phyloP scores from a whole-genome alignment of 2,329 filamentous ascomycete species.

The Trichoderma oligosporum region DNA sequence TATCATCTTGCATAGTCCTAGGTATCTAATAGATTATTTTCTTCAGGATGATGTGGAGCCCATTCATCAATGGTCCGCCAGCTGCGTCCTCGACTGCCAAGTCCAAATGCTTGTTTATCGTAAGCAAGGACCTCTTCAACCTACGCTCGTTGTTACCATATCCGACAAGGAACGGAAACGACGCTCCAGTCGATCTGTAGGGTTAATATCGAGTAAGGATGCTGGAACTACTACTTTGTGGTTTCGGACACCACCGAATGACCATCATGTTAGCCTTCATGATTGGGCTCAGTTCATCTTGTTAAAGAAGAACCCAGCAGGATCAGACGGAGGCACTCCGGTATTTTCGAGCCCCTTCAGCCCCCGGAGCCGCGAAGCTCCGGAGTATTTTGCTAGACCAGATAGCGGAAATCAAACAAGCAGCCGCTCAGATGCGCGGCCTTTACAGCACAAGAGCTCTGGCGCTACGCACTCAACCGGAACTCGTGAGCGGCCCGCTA shows the following conservation, averaged over 20 bases:
- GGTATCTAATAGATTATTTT: conserved; percentile 17
- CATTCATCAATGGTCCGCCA: conserved; percentile 51
- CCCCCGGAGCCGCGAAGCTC: conserved; percentile 38
- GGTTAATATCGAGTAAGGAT: conserved; percentile 52
- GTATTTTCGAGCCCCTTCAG: conserved; percentile 53
- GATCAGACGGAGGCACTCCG: conserved; percentile 51
- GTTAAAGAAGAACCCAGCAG: conserved; percentile 42
- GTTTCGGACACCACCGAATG: conserved; percentile 54
- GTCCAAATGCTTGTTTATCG: conserved; percentile 58
- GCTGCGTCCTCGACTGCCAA: conserved; percentile 53
- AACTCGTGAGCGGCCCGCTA: conserved; percentile 46
- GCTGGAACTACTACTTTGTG: conserved; percentile 47
- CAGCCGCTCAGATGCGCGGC: conserved; percentile 26
- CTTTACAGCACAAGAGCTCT: conserved; percentile 47
- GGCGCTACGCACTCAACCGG: conserved; percentile 46
- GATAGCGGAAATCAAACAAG: conserved; percentile 41
- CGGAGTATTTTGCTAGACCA: conserved; percentile 43
- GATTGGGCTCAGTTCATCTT: conserved; percentile 58
- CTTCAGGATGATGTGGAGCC: conserved; percentile 50
- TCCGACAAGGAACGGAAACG: conserved; percentile 61
- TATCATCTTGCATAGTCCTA: background rate
- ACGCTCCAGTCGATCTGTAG: conserved; percentile 59
- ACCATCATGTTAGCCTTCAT: conserved; percentile 49
- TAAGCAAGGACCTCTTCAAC: conserved; percentile 57
- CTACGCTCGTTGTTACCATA: conserved; percentile 57